A percentile compares a stretch with the other conserved stretches of the same genome.
Evolutionary conservation across 2,329 filamentous ascomycete species (phyloP).

Genomic region (Drechslerella coelobrocha): DNA sequence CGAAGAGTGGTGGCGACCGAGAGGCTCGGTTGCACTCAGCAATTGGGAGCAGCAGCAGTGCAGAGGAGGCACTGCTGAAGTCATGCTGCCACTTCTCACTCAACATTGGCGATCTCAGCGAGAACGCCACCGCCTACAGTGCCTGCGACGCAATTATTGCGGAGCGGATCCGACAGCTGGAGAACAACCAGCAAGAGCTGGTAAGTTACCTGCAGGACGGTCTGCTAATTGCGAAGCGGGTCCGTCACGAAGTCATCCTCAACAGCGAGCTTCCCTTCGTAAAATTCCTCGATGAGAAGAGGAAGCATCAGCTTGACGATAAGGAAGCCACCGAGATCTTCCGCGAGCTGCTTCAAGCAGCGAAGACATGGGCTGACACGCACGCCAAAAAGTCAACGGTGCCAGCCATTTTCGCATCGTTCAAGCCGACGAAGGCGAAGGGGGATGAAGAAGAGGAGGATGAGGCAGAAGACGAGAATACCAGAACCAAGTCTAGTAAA

Average conservation of each 20-base stretch:
- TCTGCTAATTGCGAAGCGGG: slow-evolving; percentile 25
- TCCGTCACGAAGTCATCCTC: slow-evolving; percentile 6
- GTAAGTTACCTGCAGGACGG: slow-evolving; percentile 32
- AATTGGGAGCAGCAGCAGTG: slow-evolving; percentile 60
- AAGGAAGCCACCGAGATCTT: slow-evolving; percentile 18
- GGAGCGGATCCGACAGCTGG: slow-evolving; percentile 54
- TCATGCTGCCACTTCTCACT: slow-evolving; percentile 58
- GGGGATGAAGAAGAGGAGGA: slow-evolving; percentile 41
- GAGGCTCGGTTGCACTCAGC: slow-evolving; percentile 60
- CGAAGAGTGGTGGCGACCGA: slow-evolving; percentile 57
- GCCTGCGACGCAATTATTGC: slow-evolving; percentile 57
- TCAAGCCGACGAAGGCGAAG: slow-evolving; percentile 27
- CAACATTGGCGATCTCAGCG: slow-evolving; percentile 12
- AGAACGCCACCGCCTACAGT: slow-evolving; percentile 42
- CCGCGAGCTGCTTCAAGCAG: slow-evolving; percentile 28
- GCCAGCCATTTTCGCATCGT: slow-evolving; percentile 1
- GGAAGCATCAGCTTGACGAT: slow-evolving; percentile 31
- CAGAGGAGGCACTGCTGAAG: slow-evolving; percentile 66
- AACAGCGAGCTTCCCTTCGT: slow-evolving; percentile 25
- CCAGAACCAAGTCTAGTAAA: slow-evolving; percentile 13
- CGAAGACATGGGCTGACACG: slow-evolving; percentile 22
- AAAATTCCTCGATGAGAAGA: slow-evolving; percentile 48
- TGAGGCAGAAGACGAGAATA: slow-evolving; percentile 25
- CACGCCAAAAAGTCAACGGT: slow-evolving; percentile 7
- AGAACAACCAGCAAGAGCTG: slow-evolving; percentile 53